phyloP scores from a whole-genome alignment of 306 rosid genomes.

The Betula pendula region DNA sequence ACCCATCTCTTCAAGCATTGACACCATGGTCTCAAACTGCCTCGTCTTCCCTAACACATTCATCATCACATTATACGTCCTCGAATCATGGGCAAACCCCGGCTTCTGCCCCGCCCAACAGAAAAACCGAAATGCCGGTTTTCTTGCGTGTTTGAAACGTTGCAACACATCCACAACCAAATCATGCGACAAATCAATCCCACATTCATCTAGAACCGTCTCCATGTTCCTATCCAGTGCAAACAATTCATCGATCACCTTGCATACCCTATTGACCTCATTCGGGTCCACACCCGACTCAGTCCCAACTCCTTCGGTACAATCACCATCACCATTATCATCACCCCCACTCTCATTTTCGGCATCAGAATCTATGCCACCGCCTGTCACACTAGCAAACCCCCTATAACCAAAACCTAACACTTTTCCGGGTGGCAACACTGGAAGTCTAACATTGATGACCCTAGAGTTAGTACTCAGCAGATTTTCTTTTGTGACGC shows the following conservation, averaged over 20 bases:
- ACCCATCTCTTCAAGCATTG: slow-evolving; percentile 87
- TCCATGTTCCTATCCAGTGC: slow-evolving; percentile 92
- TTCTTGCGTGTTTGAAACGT: slow-evolving; percentile 79
- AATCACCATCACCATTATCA: slow-evolving; percentile 16
- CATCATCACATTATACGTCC: slow-evolving; percentile 74
- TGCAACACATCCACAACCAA: slow-evolving; percentile 77
- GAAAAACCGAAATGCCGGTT: slow-evolving; percentile 87
- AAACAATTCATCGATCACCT: slow-evolving; percentile 88
- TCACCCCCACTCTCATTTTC: slow-evolving; percentile 38
- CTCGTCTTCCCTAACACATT: slow-evolving; percentile 74
- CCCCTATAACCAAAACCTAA: slow-evolving; percentile 9
- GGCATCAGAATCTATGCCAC: slow-evolving; percentile 37
- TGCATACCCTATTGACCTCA: slow-evolving; percentile 74
- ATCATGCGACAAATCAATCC: slow-evolving; percentile 62
- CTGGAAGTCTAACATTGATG: slow-evolving; percentile 1
- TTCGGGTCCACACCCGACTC: slow-evolving; percentile 45
- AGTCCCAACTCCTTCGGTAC: slow-evolving; percentile 18
- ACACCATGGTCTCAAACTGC: slow-evolving; percentile 90
- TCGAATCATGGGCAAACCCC: slow-evolving; percentile 63
- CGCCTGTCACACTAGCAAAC: slow-evolving; percentile 35
- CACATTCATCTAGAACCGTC: slow-evolving; percentile 76
- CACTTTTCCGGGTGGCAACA: slow-evolving; percentile 19
- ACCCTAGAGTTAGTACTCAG: slow-evolving; percentile 11
- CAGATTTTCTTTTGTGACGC: slow-evolving; percentile 26
- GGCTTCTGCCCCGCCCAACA: slow-evolving; percentile 76